Evolutionary conservation across 768 basidiomycete species (phyloP), one percentile per base, ranked within the genome.

Genomic region (Tricholoma bakamatsutake): DNA sequence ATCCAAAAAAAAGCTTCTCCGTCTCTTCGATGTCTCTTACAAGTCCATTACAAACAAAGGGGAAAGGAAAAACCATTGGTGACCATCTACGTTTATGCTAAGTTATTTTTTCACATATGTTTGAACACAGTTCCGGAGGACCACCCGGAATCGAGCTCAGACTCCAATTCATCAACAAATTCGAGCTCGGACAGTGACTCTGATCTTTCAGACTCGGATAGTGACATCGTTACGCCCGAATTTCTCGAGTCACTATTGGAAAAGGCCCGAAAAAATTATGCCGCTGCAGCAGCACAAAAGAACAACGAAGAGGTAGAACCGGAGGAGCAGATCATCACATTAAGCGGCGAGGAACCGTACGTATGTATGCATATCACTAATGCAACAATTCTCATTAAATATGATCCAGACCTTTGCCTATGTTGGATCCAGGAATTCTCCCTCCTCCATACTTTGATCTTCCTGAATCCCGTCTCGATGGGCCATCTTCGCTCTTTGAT

Each of bases 371-470:
- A 50, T 56, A 30, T 54, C 13, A 17, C 8, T 17, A 4, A 17
- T 31, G n/a, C 28, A 17, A n/a, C 12, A 31, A 2, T 30, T 48
- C 30, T 48, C 30, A 17, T 12, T 48, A 31, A 12, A 6, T 28
- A 15, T 30, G 5, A 31, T 27, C n/a, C 61, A 87, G 84, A 59
- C 75, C 76, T 21, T 65, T 91, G 46, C 89, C 90, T 3, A 65
- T 69, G 9, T 71, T 91, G n/a, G 73, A 90, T 63, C 83, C 88
- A 50, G 85, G 86, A 46, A 63, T 66, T 12, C 78, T 89, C 10
- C 87, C 88, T 6, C 66, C 70, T 13, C 75, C 84, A 4, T 91
- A 91, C 67, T 81, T 93, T 54, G 76, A 75, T 34, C 71, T 85
- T 47, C 76, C 75, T 18, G 66, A 73, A 53, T 68, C 68, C 24